phyloP scores from a whole-genome alignment of 257 asterid species.

The Ocimum tenuiflorum region DNA sequence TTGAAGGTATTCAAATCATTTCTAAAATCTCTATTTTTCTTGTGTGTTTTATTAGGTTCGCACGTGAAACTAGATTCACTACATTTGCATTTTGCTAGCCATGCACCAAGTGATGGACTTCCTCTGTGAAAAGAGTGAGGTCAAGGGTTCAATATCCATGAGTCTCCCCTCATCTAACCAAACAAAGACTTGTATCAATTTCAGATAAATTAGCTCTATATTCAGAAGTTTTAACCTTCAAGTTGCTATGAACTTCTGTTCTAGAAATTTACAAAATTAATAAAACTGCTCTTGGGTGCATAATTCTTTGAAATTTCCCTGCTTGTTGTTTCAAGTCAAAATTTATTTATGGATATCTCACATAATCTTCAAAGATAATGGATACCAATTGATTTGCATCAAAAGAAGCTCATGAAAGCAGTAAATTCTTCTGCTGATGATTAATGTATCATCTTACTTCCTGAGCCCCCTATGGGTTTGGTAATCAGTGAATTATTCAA shows the following conservation, averaged over 20 bases:
- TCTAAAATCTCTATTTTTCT: neutral
- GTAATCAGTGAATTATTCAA: too few relatives aligned
- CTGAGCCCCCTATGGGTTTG: conserved; percentile 1
- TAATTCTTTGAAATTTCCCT: neutral
- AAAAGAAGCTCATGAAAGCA: neutral
- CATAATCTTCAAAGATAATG: neutral
- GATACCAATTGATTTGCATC: neutral
- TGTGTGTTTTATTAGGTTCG: conserved; percentile 7
- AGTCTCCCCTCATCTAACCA: too few relatives aligned
- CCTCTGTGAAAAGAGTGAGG: too few relatives aligned
- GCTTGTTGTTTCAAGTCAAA: neutral
- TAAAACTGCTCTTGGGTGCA: conserved; percentile 12
- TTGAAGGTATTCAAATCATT: conserved; percentile 57
- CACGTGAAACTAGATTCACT: neutral
- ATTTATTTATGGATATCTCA: neutral
- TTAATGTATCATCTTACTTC: conserved; percentile 7
- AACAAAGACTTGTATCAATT: neutral
- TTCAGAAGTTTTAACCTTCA: conserved; percentile 1
- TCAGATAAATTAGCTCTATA: neutral
- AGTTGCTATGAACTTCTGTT: neutral
- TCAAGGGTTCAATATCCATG: too few relatives aligned
- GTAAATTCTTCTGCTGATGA: neutral
- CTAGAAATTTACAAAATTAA: too few relatives aligned
- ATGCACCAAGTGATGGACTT: neutral
- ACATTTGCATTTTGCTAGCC: neutral